Conservation (phyloP, 2,329 filamentous ascomycete genomes). For the Alternaria atra region DNA sequence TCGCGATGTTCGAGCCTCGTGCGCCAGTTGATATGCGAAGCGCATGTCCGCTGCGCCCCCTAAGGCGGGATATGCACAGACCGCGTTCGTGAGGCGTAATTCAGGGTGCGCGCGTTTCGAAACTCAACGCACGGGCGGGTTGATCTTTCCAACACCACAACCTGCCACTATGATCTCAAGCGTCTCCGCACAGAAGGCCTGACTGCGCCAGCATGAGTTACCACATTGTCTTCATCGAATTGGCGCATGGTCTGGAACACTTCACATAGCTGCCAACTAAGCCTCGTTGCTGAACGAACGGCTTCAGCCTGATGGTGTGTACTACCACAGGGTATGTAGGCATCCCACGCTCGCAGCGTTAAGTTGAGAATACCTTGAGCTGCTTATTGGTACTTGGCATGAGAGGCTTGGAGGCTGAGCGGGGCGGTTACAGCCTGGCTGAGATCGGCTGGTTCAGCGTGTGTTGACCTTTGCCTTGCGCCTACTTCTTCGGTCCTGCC, state of each 20-base stretch:
- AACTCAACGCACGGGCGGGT: not conserved
- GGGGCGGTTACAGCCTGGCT: not conserved
- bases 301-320: not conserved
- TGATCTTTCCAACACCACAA: not conserved
- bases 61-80: not conserved
- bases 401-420: not conserved
- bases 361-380: not conserved
- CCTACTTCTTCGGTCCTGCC: not conserved
- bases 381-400: not conserved
- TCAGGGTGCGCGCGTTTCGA: not conserved
- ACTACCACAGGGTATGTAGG: not conserved
- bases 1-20: conserved; percentile 1
- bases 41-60: conserved; percentile 6
- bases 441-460: not conserved
- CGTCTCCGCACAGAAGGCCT: not conserved
- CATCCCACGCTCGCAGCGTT: not conserved
- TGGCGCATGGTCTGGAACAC: not conserved
- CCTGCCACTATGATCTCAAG: not conserved
- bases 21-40: conserved; percentile 3
- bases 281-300: not conserved
- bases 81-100: not conserved
- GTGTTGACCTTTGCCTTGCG: not conserved
- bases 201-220: not conserved
- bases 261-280: not conserved
- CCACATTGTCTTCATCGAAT: not conserved